phyloP scores from a whole-genome alignment of 2,329 filamentous ascomycete genomes.

The Truncatella angustata region DNA sequence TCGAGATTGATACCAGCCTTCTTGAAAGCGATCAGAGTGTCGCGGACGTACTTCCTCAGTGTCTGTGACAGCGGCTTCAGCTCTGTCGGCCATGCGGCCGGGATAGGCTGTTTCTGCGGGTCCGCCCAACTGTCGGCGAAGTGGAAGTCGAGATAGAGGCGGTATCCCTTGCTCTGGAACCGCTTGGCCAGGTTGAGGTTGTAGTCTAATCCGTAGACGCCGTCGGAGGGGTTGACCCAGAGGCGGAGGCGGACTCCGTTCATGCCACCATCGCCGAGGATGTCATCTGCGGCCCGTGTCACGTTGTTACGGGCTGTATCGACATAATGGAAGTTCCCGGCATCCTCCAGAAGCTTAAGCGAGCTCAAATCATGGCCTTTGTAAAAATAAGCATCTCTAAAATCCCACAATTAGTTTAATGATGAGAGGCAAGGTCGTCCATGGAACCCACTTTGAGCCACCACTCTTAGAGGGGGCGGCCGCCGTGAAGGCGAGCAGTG shows the following conservation, averaged over 20 bases:
- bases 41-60: constrained; percentile 31
- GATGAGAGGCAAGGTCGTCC: too few relatives aligned
- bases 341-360: background rate
- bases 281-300: constrained; percentile 1
- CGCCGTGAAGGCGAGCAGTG: background rate
- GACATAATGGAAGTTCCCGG: background rate
- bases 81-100: constrained; percentile 31
- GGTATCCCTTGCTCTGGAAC: constrained; percentile 31
- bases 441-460: constrained; percentile 6
- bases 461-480: background rate
- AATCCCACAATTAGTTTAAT: background rate
- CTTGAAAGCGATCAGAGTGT: constrained; percentile 36
- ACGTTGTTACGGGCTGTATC: constrained; percentile 5
- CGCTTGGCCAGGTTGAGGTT: constrained; percentile 30
- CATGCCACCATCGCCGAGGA: constrained; percentile 6
- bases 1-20: constrained; percentile 32
- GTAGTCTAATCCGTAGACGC: constrained; percentile 6
- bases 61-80: constrained; percentile 26
- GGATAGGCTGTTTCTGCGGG: constrained; percentile 30
- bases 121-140: constrained; percentile 33
- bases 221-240: constrained; percentile 7
- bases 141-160: constrained; percentile 36
- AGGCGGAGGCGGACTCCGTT: constrained; percentile 2
- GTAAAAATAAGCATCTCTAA: constrained; percentile 1
- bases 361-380: constrained; percentile 8